Base-by-base conservation (phyloP, 352 stramenopile species). In the Phytophthora tentaculata region DNA sequence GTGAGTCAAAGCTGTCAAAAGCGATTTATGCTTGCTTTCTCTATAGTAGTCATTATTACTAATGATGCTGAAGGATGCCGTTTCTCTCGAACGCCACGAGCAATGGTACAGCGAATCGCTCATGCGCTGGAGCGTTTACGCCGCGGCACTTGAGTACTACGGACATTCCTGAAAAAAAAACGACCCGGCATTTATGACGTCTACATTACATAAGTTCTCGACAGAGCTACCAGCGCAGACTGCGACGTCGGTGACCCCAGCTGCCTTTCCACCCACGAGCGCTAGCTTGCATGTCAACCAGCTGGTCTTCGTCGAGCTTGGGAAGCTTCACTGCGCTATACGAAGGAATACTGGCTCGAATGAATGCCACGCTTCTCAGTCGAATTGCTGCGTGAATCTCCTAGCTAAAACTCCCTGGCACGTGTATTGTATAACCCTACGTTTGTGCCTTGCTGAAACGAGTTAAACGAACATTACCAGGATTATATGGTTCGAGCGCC, bases 381-480 rank as follows among this genome's bases (percentile, higher is more conserved):
- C 56, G 90, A 99, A 70, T 80, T 99, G 16, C 77, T 99, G n/a
- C 90, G 96, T 26, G 95, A 99, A 74, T 98, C 95, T 12, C 97
- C 98, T 9, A 98, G 90, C 37, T 99, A 99, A 76, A 97, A 98
- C 55, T 96, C 97, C 1, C 82, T 99, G n/a, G 95, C 97, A 5
- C 79, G 93, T 35, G 95, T 98, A 52, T 76, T 99, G 16, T 99
- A 99, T 73, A 98, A 99, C 74, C 94, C 97, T 16, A 97, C 97
- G n/a, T 99, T 99, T 88, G 94, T 98, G 37, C 99, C 94, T 44
- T 99, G 97, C 76, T 99, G 98, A 98, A 95, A 97, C 57, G 95
- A 99, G 51, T 74, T 99, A 29, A 96, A 91, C 47, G 90, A 98
- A 37, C 80, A 94, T 56, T 98, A 98, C 64, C 88, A 98, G 60